Base-by-base conservation (phyloP, 352 stramenopile species). In the Phytopythium vexans region DNA sequence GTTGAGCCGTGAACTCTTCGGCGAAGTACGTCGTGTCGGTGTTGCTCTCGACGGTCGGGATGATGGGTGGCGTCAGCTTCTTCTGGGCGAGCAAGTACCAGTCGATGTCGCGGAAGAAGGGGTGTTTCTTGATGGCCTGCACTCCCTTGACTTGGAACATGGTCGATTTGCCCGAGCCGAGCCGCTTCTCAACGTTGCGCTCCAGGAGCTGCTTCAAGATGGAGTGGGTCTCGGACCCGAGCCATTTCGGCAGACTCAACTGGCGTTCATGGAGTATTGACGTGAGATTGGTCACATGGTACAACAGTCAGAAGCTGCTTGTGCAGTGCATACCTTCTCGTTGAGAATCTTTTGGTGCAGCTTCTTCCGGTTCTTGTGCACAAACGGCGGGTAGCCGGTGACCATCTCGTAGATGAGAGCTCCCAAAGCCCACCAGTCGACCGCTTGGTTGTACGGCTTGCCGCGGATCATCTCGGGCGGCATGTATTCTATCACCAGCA, bases 101-200 rank as follows among this genome's bases (percentile, higher is more conserved):
- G 72, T 98, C 89, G 47, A 98, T 93, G 42, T 72, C 68, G 11
- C 73, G 68, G 68, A 99, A 99, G 57, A 99, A 99, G 10, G 84
- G 66, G 56, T 98, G 88, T 59, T 97, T 80, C 75, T 99, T 99
- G 56, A 99, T 87, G 39, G 86, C 95, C 35, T 97, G 86, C 12
- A 99, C 92, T 33, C 97, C 97, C 61, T 97, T 97, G 16, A 99
- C 86, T 64, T 98, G 83, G 75, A 99, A 99, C 94, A 99, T 99
- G 6, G 93, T 99, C 34, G 87, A 92, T 64, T 96, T 97, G 27
- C 92, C 77, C 6, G 88, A 93, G 38, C 95, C 97, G 6, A 99
- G 74, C 21, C 97, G 83, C 59, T 98, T 97, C 47, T 94, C 82
- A 0, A 97, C 90, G 68, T 99, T 97, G 52, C 95, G 82, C 73